Evolutionary conservation across 805 yeast species (phyloP), one percentile per base, ranked within the genome.

Genomic region (Pachysolen tannophilus): DNA sequence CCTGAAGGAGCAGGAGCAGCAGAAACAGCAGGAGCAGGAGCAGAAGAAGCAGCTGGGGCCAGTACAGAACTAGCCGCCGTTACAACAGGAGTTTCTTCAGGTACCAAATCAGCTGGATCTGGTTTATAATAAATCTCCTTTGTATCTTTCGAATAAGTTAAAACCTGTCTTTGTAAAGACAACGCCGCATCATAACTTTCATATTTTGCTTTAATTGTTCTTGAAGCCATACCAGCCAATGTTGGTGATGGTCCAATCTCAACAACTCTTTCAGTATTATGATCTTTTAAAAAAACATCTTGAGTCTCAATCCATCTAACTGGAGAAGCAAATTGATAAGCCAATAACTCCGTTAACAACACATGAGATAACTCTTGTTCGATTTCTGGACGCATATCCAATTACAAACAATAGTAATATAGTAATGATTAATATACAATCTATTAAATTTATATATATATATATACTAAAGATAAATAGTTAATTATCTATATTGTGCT

Each of bases 301-400:
- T 92, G 99, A 43, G 98, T 92, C 61, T 94, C 98, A 60, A 94
- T 92, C 97, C 99, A 92, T 73, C 97, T 80, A 46, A 92, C 99
- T 32, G 99, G 98, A 43, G 97, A 88, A 33, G 99, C 99, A 55
- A 92, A 92, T 65, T 92, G 99, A 67, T 88, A 92, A 36, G 98
- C 97, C 65, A 92, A 73, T 50, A 92, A 78, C 72, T 92, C 99
- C 19, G 97, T 87, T 58, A 92, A 72, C 46, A 92, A 71, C 47
- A 84, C 80, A 60, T 92, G 97, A 48, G 98, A 94, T 47, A 92
- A 76, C 60, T 92, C 97, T 68, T 92, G 98, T 69, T 92, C 94
- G 42, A 87, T 79, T 72, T 92, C 97, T 48, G 98, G 95, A 59
- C 77, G 78, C 92, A 82, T 82, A n/a, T n/a, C n/a, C n/a, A n/a